Conservation (phyloP, 805 yeast species). For the Candida insectalens region DNA sequence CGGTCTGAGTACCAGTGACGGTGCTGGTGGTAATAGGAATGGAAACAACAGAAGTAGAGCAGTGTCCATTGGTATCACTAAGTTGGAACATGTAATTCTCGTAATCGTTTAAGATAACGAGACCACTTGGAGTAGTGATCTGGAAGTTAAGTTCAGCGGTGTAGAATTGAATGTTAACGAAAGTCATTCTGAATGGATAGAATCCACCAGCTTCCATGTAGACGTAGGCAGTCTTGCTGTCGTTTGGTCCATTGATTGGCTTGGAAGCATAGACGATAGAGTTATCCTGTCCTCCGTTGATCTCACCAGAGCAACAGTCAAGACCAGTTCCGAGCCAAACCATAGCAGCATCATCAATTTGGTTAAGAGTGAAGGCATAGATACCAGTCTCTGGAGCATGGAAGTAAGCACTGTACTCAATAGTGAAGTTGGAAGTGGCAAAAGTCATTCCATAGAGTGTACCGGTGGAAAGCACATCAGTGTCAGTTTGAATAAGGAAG, state of each 20-base stretch:
- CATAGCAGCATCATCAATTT: constrained; percentile 24
- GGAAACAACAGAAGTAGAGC: no score
- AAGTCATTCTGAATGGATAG: constrained; percentile 9
- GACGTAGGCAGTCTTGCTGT: constrained; percentile 4
- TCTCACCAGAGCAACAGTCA: constrained; percentile 21
- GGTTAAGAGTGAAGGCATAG: constrained; percentile 14
- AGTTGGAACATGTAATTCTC: no score
- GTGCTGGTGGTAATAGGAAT: no score
- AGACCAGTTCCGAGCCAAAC: constrained; percentile 24
- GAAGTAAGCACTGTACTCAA: constrained; percentile 12
- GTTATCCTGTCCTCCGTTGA: constrained; percentile 1
- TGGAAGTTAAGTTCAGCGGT: no score
- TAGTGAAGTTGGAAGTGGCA: constrained; percentile 5
- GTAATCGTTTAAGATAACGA: no score
- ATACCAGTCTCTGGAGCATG: constrained; percentile 21
- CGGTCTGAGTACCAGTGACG: no score
- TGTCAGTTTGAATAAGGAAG: no score
- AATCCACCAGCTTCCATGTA: constrained; percentile 7
- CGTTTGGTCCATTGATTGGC: constrained; percentile 1
- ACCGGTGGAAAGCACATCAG: no score
- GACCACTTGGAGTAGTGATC: no score
- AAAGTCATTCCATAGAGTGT: constrained; percentile 7
- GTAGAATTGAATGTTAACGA: neutral
- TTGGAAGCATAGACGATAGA: constrained; percentile 8
- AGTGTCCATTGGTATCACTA: no score